Evolutionary conservation across 2,329 filamentous ascomycete species (phyloP).

Genomic region (Diaporthe caulivora): DNA sequence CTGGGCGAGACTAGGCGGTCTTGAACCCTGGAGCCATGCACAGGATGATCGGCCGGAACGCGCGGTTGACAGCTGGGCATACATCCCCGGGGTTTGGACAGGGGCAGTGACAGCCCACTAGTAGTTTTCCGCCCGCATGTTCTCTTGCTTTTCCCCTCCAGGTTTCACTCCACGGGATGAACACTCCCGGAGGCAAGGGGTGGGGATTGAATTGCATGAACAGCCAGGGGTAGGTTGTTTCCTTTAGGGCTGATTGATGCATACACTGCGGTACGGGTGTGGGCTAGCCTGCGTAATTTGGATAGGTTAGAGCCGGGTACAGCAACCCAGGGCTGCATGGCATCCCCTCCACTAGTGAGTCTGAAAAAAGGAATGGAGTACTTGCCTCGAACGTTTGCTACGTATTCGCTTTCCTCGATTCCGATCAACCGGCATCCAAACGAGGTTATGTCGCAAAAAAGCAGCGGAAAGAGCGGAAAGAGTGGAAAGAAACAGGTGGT

Average conservation of each 20-base stretch:
- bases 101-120: neutral
- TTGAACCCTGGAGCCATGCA: neutral
- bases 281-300: neutral
- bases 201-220: no score
- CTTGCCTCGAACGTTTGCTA: neutral
- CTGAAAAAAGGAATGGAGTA: neutral
- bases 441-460: neutral
- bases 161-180: neutral
- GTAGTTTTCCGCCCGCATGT: neutral
- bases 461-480: neutral
- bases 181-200: neutral
- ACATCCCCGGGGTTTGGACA: neutral
- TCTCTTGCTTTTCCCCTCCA: neutral
- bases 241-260: conserved; percentile 16
- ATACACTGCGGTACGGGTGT: neutral
- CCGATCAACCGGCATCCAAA: neutral
- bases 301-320: neutral
- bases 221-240: neutral
- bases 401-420: neutral
- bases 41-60: neutral
- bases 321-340: neutral
- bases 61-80: conserved; percentile 6
- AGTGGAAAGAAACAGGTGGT: no score
- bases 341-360: neutral
- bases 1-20: neutral